phyloP scores from a whole-genome alignment of 2,329 filamentous ascomycete genomes.

The Metarhizium anisopliae region DNA sequence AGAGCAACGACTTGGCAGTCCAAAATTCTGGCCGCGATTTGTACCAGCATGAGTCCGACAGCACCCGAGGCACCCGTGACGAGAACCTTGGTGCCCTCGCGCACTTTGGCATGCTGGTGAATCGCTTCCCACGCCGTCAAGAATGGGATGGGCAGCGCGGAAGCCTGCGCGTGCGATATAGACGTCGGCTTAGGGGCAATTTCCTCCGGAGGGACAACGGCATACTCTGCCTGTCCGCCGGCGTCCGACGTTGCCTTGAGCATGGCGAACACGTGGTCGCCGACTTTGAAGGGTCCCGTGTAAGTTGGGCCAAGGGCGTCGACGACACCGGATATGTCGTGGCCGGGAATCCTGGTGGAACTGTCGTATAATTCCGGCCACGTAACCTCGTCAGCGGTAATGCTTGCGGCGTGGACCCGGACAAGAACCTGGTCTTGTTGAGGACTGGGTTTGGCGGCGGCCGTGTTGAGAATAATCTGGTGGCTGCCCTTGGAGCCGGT shows the following conservation, averaged over 20 bases:
- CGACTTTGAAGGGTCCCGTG: constrained; percentile 8
- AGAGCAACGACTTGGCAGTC: constrained; percentile 18
- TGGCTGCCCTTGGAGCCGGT: constrained; percentile 14
- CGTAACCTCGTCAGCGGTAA: constrained; percentile 24
- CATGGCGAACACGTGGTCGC: constrained; percentile 20
- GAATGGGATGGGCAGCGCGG: constrained; percentile 22
- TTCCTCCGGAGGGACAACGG: constrained; percentile 7
- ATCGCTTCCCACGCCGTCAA: constrained; percentile 22
- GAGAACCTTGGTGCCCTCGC: constrained; percentile 12
- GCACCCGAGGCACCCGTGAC: constrained; percentile 23
- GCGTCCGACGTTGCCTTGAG: constrained; percentile 12
- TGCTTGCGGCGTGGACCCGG: constrained; percentile 21
- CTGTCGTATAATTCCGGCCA: constrained; percentile 25
- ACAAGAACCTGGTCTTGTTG: constrained; percentile 17
- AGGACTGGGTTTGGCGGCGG: constrained; percentile 12
- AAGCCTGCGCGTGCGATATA: constrained; percentile 15
- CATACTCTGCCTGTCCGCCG: constrained; percentile 20
- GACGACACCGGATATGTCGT: constrained; percentile 26
- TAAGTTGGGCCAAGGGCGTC: constrained; percentile 15
- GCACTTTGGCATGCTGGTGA: constrained; percentile 11
- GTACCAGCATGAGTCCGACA: constrained; percentile 19
- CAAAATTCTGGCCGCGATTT: constrained; percentile 15
- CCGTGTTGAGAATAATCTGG: constrained; percentile 8
- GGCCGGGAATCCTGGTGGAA: constrained; percentile 21
- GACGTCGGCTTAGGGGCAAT: constrained; percentile 13